Conservation (phyloP, 257 asterid genomes). For the Fraxinus excelsior region DNA sequence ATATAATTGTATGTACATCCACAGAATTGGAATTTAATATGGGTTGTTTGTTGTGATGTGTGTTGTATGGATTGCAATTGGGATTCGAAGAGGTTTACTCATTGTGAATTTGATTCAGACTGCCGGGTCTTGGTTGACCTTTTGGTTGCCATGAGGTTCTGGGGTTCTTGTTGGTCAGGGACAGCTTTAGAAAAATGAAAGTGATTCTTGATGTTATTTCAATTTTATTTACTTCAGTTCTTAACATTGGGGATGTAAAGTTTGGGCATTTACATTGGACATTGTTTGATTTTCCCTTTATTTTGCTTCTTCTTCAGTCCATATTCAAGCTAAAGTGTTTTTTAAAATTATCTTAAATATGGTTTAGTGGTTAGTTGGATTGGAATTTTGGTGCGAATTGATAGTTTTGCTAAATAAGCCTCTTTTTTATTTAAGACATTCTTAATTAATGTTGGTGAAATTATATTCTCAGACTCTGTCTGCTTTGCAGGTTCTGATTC, state of each 20-base stretch:
- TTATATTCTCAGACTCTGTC: conserved; percentile 15
- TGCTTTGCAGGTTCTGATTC: conserved; percentile 25
- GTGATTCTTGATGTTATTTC: conserved; percentile 12
- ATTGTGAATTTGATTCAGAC: conserved; percentile 23
- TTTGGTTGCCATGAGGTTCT: not conserved
- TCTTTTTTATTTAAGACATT: not conserved
- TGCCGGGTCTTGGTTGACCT: conserved; percentile 24
- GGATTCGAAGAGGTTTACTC: conserved; percentile 5
- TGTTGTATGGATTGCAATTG: conserved; percentile 3
- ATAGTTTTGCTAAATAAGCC: conserved; percentile 12
- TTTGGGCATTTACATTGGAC: conserved; percentile 1
- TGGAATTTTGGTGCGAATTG: not conserved
- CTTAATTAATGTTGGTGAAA: not conserved
- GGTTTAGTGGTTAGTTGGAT: conserved; percentile 4
- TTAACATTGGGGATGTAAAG: conserved; percentile 15
- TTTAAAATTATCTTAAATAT: not conserved
- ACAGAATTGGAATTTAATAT: not conserved
- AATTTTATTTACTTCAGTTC: not conserved
- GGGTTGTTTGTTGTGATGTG: conserved; percentile 7
- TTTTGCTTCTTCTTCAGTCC: not conserved
- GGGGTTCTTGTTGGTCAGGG: not conserved
- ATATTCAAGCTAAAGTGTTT: not conserved
- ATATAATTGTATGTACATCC: not conserved
- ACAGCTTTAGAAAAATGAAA: conserved; percentile 11
- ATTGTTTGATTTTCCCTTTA: conserved; percentile 10